Evolutionary conservation across 2,329 filamentous ascomycete genomes (phyloP).

Genomic region (Anisogramma anomala): DNA sequence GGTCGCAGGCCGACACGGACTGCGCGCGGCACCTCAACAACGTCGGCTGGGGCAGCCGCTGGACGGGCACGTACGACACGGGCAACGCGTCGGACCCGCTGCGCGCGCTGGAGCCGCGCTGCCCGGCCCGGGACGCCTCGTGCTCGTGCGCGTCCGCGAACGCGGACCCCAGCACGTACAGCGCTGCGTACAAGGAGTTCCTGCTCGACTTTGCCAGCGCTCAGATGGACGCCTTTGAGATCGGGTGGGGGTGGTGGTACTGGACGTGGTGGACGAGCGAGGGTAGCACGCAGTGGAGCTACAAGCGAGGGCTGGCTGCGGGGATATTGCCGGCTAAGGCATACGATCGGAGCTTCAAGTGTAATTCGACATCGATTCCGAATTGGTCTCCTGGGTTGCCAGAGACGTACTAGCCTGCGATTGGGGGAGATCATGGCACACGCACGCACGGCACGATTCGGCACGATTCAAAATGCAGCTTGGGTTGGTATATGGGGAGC

Average conservation of each 20-base stretch:
- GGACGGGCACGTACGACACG: slow-evolving; percentile 75
- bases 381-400: slow-evolving; percentile 37
- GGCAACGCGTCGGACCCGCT: slow-evolving; percentile 42
- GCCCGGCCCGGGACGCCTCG: slow-evolving; percentile 51
- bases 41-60: slow-evolving; percentile 76
- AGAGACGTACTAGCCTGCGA: slow-evolving; percentile 35
- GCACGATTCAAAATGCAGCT: background rate
- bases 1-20: slow-evolving; percentile 95
- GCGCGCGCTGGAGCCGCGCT: slow-evolving; percentile 58
- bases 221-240: slow-evolving; percentile 91
- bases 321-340: slow-evolving; percentile 71
- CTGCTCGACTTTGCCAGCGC: slow-evolving; percentile 84
- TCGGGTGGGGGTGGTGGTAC: slow-evolving; percentile 96
- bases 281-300: slow-evolving; percentile 78
- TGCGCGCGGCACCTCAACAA: slow-evolving; percentile 82
- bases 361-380: slow-evolving; percentile 41
- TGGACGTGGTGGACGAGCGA: slow-evolving; percentile 55
- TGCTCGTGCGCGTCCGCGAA: slow-evolving; percentile 73
- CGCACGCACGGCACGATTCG: background rate
- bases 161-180: slow-evolving; percentile 57
- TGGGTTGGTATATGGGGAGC: background rate
- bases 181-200: slow-evolving; percentile 68
- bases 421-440: background rate
- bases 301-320: slow-evolving; percentile 63
- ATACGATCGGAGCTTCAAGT: slow-evolving; percentile 59